phyloP scores from a whole-genome alignment of 331 rosid genomes.

The Rosa hybrid region DNA sequence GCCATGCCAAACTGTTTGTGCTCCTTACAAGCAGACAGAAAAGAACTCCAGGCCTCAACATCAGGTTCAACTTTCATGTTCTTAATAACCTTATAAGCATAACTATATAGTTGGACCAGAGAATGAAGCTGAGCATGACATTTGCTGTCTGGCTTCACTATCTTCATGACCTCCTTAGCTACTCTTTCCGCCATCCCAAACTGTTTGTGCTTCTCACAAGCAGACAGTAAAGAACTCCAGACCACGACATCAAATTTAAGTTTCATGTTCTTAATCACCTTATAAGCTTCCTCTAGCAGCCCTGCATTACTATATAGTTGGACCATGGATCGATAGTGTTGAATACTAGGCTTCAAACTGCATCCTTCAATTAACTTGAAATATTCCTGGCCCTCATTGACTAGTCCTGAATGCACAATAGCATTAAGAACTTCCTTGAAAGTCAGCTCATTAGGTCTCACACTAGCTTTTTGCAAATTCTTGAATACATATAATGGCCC shows the following conservation, averaged over 20 bases:
- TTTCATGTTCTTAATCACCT: constrained; percentile 50
- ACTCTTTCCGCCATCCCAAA: constrained; percentile 42
- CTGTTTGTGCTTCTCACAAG: constrained; percentile 59
- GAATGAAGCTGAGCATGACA: not conserved
- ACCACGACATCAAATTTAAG: constrained; percentile 50
- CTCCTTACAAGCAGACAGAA: constrained; percentile 65
- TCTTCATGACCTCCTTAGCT: not conserved
- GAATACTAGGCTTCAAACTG: constrained; percentile 47
- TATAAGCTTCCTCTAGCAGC: constrained; percentile 59
- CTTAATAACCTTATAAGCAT: constrained; percentile 24
- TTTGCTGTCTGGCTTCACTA: not conserved
- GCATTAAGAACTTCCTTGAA: constrained; percentile 65
- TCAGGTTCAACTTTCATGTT: constrained; percentile 55
- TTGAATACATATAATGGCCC: constrained; percentile 52
- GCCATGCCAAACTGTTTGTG: constrained; percentile 51
- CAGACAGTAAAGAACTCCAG: constrained; percentile 55
- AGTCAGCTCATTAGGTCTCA: constrained; percentile 56
- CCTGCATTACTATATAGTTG: constrained; percentile 63
- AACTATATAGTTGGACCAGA: not conserved
- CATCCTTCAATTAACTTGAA: constrained; percentile 54
- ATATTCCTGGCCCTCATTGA: constrained; percentile 47
- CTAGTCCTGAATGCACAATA: constrained; percentile 52
- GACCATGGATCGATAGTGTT: constrained; percentile 65
- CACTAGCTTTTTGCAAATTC: constrained; percentile 44
- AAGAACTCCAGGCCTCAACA: constrained; percentile 50